Evolutionary conservation across 768 basidiomycete genomes (phyloP), one percentile per base, ranked within the genome.

Genomic region (Pleurotus salmoneostramineus): DNA sequence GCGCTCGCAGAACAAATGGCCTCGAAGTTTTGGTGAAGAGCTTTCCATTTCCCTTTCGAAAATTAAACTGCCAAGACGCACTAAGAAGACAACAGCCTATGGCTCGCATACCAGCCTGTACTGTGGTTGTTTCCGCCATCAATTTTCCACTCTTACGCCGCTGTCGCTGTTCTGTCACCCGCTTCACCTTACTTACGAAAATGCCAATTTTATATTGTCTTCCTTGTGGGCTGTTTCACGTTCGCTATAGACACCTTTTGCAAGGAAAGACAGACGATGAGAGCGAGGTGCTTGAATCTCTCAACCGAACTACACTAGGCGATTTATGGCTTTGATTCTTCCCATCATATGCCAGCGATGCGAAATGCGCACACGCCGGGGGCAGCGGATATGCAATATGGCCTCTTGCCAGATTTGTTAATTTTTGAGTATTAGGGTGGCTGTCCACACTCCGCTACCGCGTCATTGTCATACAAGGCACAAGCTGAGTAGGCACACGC

Each of bases 61-160:
- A 45, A 42, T 42, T 47, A 8, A n/a, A n/a, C 45, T 32, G 50
- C 50, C 50, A 51, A 51, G 50, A 51, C 50, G 6, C 31, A 34
- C 50, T 51, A 51, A 34, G n/a, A 14, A 14, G 32, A 15, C 34
- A 51, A 51, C 50, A 35, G 50, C n/a, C 50, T 35, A 10, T 15
- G 34, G 33, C 12, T 11, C 31, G 36, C 33, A 14, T 32, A 32
- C 17, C 12, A 10, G 40, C n/a, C 40, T 42, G 27, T 50, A 32
- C 48, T 17, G 33, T 31, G 33, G 7, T 50, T 10, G 6, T 33
- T n/a, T 27, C 27, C 7, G 11, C 35, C 52, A 55, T 55, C 52
- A 55, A 55, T 42, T 55, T 55, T 55, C 52, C 52, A 43, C 52
- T 55, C 52, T 55, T 55, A 55, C 52, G 52, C 52, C 52, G 52